A percentile compares a stretch with the other conserved stretches of the same genome.
Evolutionary conservation across 2,329 filamentous ascomycete species (phyloP).

Genomic region (Simplicillium sp.): DNA sequence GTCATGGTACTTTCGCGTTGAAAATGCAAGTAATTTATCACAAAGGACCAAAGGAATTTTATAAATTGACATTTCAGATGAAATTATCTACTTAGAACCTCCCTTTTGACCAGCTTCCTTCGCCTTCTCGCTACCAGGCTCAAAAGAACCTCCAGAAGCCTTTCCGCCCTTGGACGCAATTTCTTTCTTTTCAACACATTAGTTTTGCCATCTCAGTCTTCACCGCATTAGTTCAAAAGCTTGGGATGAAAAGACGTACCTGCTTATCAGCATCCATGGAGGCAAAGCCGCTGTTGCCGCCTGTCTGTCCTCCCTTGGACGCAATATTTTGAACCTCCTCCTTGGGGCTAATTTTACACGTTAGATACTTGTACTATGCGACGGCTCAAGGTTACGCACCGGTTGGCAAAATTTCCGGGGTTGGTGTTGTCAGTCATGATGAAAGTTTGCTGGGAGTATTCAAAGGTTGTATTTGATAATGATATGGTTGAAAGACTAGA

Average conservation of each 20-base stretch:
- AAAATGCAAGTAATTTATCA: constrained; percentile 11
- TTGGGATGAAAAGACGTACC: no score
- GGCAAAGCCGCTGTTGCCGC: constrained; percentile 27
- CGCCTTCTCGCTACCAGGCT: constrained; percentile 40
- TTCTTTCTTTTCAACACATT: constrained; percentile 26
- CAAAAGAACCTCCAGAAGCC: constrained; percentile 43
- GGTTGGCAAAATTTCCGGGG: constrained; percentile 13
- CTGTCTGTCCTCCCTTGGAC: constrained; percentile 28
- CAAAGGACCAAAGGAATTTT: no score
- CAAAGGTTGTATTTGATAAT: no score
- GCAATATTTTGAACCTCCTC: constrained; percentile 34
- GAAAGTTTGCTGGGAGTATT: neutral
- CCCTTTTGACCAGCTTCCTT: constrained; percentile 46
- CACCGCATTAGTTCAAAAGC: constrained; percentile 18
- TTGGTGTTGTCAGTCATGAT: constrained; percentile 9
- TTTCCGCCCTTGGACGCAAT: constrained; percentile 47
- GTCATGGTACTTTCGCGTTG: no score
- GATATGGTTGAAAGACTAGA: no score
- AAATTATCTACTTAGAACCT: constrained; percentile 19
- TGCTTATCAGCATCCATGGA: constrained; percentile 30
- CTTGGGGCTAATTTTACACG: constrained; percentile 14
- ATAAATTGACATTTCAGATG: no score
- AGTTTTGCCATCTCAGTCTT: constrained; percentile 13
- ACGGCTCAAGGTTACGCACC: constrained; percentile 2
- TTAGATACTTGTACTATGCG: neutral